phyloP scores from a whole-genome alignment of 2,329 filamentous ascomycete genomes.

The Trichophyton schoenleinii region DNA sequence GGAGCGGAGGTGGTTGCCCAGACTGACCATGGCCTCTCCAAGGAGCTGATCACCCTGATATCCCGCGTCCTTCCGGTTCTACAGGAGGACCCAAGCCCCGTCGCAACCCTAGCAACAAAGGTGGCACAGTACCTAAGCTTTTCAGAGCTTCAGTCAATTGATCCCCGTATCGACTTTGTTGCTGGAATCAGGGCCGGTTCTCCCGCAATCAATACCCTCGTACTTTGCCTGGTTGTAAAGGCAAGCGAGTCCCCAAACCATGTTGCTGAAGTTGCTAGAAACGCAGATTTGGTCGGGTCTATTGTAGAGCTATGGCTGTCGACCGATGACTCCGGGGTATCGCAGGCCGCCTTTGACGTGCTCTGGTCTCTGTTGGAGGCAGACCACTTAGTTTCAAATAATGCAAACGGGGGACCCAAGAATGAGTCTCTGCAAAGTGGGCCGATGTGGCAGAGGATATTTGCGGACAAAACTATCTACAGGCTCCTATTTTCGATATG shows the following conservation, averaged over 20 bases:
- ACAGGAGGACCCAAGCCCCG: conserved; percentile 46
- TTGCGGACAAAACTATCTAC: conserved; percentile 49
- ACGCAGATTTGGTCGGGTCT: conserved; percentile 42
- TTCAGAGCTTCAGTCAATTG: conserved; percentile 36
- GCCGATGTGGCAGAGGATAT: conserved; percentile 50
- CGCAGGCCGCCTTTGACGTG: conserved; percentile 41
- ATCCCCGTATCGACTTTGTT: conserved; percentile 41
- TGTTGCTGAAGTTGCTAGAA: conserved; percentile 46
- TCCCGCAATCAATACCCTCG: conserved; percentile 44
- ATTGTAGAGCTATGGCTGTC: conserved; percentile 48
- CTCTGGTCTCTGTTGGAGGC: conserved; percentile 42
- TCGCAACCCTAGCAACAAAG: conserved; percentile 41
- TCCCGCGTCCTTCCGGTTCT: conserved; percentile 40
- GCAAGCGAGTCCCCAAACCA: conserved; percentile 40
- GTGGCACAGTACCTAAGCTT: conserved; percentile 40
- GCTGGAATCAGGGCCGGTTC: conserved; percentile 41
- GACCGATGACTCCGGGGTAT: conserved; percentile 42
- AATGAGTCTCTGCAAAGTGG: conserved; percentile 34
- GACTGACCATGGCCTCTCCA: conserved; percentile 26
- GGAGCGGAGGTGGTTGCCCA: conserved; percentile 32
- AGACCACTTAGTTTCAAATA: conserved; percentile 26
- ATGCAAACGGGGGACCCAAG: conserved; percentile 14
- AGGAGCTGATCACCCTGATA: conserved; percentile 34
- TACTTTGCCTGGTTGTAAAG: conserved; percentile 45
- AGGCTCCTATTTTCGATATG: conserved; percentile 44